Percentiles rank a stretch among this genome's conserved stretches.
phyloP scores from a whole-genome alignment of 202 grass and related monocot species.

The Musa balbisiana region DNA sequence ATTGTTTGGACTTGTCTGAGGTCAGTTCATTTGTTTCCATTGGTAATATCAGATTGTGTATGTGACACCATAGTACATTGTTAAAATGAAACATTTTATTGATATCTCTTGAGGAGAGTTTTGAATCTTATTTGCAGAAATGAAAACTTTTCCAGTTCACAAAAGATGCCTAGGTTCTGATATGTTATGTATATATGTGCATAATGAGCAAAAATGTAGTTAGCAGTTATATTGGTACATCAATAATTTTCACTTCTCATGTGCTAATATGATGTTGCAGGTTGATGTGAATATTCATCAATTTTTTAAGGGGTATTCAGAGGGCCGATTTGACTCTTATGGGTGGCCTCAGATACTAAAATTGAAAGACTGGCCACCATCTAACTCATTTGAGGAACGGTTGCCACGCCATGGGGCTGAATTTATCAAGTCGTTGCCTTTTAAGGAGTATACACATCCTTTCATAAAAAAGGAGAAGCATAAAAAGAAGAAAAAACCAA shows the following conservation, averaged over 20 bases:
- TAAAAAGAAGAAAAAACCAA: not conserved
- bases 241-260: not conserved
- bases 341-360: constrained; percentile 86
- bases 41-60: constrained; percentile 11
- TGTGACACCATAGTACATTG: not conserved
- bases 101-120: no score
- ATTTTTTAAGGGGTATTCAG: constrained; percentile 62
- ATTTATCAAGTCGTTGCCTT: constrained; percentile 67
- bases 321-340: constrained; percentile 38
- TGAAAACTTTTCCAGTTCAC: not conserved
- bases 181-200: not conserved
- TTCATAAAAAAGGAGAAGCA: not conserved
- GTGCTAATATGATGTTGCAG: constrained; percentile 32
- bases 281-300: constrained; percentile 45
- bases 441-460: constrained; percentile 62
- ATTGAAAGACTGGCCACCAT: constrained; percentile 90
- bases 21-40: constrained; percentile 23
- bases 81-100: no score
- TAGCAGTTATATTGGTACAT: not conserved
- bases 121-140: no score
- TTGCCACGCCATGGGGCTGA: constrained; percentile 57
- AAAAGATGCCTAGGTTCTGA: not conserved
- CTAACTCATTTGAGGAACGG: constrained; percentile 73
- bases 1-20: constrained; percentile 71
- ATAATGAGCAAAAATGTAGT: not conserved